Evolutionary conservation across 768 basidiomycete genomes (phyloP).

Genomic region (Flagelloscypha sp.): DNA sequence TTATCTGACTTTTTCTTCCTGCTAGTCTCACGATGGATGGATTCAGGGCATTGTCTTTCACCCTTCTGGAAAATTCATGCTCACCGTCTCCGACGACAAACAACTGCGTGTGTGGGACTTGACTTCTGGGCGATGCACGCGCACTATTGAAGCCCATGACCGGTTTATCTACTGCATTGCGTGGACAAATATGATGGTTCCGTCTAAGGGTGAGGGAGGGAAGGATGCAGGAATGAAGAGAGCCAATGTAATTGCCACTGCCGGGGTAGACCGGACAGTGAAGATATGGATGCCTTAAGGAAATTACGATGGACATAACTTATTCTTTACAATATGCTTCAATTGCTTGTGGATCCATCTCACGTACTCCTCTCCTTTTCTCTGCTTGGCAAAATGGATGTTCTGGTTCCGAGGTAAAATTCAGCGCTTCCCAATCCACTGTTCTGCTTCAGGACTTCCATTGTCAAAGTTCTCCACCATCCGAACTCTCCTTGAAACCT

Average conservation of each 20-base stretch:
- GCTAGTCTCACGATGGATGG: slow-evolving; percentile 81
- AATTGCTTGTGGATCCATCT: no score
- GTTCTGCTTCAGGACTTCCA: no score
- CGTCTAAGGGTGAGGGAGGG: slow-evolving; percentile 28
- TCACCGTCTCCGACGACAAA: slow-evolving; percentile 92
- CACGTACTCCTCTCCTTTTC: no score
- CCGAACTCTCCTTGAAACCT: no score
- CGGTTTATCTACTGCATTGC: slow-evolving; percentile 77
- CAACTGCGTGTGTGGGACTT: slow-evolving; percentile 89
- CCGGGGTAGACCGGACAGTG: slow-evolving; percentile 59
- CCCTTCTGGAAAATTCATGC: slow-evolving; percentile 79
- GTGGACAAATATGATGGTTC: slow-evolving; percentile 64
- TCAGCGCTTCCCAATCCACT: no score
- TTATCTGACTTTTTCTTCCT: slow-evolving; percentile 6
- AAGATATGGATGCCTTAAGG: slow-evolving; percentile 56
- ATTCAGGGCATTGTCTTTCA: slow-evolving; percentile 83
- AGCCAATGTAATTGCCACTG: slow-evolving; percentile 62
- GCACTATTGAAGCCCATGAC: slow-evolving; percentile 80
- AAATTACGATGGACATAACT: no score
- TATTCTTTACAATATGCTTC: no score
- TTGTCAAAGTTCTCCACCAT: no score
- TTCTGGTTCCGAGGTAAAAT: no score
- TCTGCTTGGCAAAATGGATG: no score
- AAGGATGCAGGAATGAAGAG: slow-evolving; percentile 47
- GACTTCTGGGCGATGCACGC: slow-evolving; percentile 74